A percentile compares a stretch with the other conserved stretches of the same genome.
These are phyloP conservation scores for Lecanicillium sp. DNA, from an alignment of 2,329 filamentous ascomycete species.

Conservation along the genomic window DNA sequence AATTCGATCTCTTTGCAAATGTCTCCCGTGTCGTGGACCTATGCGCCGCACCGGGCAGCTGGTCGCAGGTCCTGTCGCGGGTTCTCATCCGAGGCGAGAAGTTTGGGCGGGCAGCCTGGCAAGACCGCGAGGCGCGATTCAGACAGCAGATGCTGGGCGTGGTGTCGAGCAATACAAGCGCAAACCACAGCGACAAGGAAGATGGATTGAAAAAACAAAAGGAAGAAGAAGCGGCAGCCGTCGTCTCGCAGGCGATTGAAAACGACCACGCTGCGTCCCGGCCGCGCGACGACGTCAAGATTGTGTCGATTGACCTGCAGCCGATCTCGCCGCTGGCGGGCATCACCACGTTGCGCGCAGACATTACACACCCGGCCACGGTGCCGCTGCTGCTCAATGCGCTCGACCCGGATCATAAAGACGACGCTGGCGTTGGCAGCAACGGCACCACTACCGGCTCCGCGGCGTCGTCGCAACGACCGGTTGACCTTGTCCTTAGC, in stretches of 20 bases:
- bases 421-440: slow-evolving; percentile 24
- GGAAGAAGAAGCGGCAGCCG: slow-evolving; percentile 6
- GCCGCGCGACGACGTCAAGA: slow-evolving; percentile 69
- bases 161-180: slow-evolving; percentile 31
- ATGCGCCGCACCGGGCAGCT: slow-evolving; percentile 91
- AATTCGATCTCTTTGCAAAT: slow-evolving; percentile 87
- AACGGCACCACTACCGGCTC: slow-evolving; percentile 15
- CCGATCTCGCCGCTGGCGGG: slow-evolving; percentile 91
- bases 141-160: slow-evolving; percentile 51
- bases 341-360: slow-evolving; percentile 84
- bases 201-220: slow-evolving; percentile 8
- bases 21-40: slow-evolving; percentile 92
- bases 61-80: slow-evolving; percentile 92
- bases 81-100: slow-evolving; percentile 90
- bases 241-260: slow-evolving; percentile 5
- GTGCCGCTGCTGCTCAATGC: slow-evolving; percentile 82
- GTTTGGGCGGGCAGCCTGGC: slow-evolving; percentile 79
- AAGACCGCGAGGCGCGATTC: slow-evolving; percentile 68
- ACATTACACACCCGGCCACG: slow-evolving; percentile 95
- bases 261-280: slow-evolving; percentile 19
- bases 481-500: slow-evolving; percentile 87
- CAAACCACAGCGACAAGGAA: slow-evolving; percentile 14
- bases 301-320: slow-evolving; percentile 91
- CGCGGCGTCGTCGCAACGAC: slow-evolving; percentile 47
- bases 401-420: slow-evolving; percentile 63